Evolutionary conservation across 2,329 filamentous ascomycete genomes (phyloP).

Genomic region (Teratosphaeria zuluensis): DNA sequence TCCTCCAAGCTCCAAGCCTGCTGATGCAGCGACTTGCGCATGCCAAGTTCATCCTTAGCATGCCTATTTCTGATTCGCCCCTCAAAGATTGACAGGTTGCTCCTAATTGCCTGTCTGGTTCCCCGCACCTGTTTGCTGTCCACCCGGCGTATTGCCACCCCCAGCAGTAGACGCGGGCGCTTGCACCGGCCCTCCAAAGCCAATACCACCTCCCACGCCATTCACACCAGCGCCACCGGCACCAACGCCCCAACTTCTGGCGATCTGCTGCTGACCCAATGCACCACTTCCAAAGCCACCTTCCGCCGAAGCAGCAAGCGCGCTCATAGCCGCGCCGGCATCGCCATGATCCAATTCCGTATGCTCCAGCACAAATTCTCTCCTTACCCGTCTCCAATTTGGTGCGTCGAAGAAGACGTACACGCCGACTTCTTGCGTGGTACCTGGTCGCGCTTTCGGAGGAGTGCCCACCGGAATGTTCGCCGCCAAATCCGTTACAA

Average conservation of each 20-base stretch:
- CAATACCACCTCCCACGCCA: not conserved
- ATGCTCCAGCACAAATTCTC: conserved; percentile 44
- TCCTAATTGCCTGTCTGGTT: not conserved
- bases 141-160: not conserved
- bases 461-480: conserved; percentile 17
- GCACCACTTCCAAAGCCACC: not conserved
- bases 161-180: not conserved
- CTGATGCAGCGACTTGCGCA: not conserved
- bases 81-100: not conserved
- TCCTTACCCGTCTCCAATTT: conserved; percentile 43
- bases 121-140: not conserved
- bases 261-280: not conserved
- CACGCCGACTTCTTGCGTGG: conserved; percentile 41
- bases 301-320: not conserved
- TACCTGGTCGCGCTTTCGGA: conserved; percentile 35
- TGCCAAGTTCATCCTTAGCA: not conserved
- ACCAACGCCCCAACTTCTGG: not conserved
- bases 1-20: not conserved
- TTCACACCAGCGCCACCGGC: not conserved
- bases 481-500: conserved; percentile 19
- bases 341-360: conserved; percentile 38
- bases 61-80: not conserved
- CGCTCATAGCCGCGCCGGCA: not conserved
- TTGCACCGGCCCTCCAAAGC: conserved; percentile 1
- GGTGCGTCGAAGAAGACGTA: conserved; percentile 47